Conservation (phyloP, 495 filamentous ascomycete genomes). For the Aspergillus sparsus region DNA sequence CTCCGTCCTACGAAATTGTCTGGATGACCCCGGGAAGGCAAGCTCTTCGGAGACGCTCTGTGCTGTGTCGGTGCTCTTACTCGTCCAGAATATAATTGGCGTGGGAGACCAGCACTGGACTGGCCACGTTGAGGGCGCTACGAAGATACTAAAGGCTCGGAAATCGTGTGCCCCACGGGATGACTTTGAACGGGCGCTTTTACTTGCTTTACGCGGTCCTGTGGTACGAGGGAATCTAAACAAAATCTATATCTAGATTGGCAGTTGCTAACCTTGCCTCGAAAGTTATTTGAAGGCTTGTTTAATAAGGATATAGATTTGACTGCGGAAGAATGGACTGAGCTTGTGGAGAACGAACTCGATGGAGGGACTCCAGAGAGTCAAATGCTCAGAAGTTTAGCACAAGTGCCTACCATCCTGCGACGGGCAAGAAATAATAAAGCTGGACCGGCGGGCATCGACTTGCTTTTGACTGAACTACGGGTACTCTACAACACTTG, state of each 20-base stretch:
- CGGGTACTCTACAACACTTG: slow-evolving; percentile 31
- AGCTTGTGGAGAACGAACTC: slow-evolving; percentile 34
- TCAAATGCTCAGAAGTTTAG: slow-evolving; percentile 32
- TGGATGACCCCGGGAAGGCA: slow-evolving; percentile 43
- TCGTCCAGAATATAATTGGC: slow-evolving; percentile 32
- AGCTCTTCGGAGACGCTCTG: slow-evolving; percentile 42
- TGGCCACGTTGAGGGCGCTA: slow-evolving; percentile 46
- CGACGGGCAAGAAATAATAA: slow-evolving; percentile 21
- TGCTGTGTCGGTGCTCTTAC: slow-evolving; percentile 45
- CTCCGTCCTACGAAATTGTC: slow-evolving; percentile 31
- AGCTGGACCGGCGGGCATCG: slow-evolving; percentile 13
- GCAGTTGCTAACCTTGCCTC: slow-evolving; percentile 9
- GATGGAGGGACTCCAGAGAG: slow-evolving; percentile 32
- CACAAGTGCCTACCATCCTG: slow-evolving; percentile 32
- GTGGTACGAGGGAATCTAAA: slow-evolving; percentile 34
- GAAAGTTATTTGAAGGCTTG: slow-evolving; percentile 42
- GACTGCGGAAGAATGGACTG: slow-evolving; percentile 37
- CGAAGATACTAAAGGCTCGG: slow-evolving; percentile 42
- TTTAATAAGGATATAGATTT: slow-evolving; percentile 42
- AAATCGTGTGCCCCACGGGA: slow-evolving; percentile 33
- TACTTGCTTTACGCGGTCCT: slow-evolving; percentile 40
- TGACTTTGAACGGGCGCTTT: slow-evolving; percentile 41
- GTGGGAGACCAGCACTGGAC: slow-evolving; percentile 1
- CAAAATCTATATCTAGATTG: slow-evolving; percentile 10
- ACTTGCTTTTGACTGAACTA: slow-evolving; percentile 27